These are phyloP conservation scores for Cercophora sp. DNA, from an alignment of 495 filamentous ascomycete species.

Conservation along the genomic window DNA sequence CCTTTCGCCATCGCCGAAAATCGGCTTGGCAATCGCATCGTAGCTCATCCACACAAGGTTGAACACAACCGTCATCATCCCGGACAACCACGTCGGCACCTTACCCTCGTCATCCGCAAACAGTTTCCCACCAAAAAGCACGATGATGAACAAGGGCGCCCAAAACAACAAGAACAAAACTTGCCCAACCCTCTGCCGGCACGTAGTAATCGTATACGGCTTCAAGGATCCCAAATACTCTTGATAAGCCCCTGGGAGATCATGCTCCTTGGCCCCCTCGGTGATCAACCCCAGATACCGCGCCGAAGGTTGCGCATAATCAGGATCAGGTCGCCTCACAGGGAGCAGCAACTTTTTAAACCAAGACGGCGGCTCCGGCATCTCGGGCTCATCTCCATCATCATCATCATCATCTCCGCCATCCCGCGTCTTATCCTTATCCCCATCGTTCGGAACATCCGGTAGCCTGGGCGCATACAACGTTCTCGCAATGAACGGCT, in stretches of 20 bases:
- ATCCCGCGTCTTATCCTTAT: neutral
- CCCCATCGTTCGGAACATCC: conserved; percentile 7
- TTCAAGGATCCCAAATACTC: conserved; percentile 61
- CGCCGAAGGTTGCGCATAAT: conserved; percentile 74
- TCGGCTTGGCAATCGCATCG: conserved; percentile 58
- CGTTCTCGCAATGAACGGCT: conserved; percentile 44
- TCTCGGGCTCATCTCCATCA: conserved; percentile 15
- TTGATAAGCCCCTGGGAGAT: conserved; percentile 69
- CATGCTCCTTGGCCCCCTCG: conserved; percentile 72
- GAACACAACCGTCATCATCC: conserved; percentile 44
- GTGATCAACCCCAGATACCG: conserved; percentile 77
- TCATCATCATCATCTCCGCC: conserved; percentile 13
- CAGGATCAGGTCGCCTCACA: conserved; percentile 54
- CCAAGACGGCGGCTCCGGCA: conserved; percentile 24
- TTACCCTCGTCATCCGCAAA: conserved; percentile 62
- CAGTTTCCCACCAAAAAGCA: conserved; percentile 31
- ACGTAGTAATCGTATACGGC: conserved; percentile 64
- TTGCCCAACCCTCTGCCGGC: conserved; percentile 61
- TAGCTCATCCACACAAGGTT: conserved; percentile 67
- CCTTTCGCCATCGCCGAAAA: conserved; percentile 89
- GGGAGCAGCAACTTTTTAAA: conserved; percentile 31
- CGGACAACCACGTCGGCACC: conserved; percentile 62
- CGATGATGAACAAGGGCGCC: conserved; percentile 37
- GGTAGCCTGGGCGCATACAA: conserved; percentile 41
- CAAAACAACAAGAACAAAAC: conserved; percentile 43